Conservation (phyloP, 2,329 filamentous ascomycete genomes). For the Fusarium tuaranense region DNA sequence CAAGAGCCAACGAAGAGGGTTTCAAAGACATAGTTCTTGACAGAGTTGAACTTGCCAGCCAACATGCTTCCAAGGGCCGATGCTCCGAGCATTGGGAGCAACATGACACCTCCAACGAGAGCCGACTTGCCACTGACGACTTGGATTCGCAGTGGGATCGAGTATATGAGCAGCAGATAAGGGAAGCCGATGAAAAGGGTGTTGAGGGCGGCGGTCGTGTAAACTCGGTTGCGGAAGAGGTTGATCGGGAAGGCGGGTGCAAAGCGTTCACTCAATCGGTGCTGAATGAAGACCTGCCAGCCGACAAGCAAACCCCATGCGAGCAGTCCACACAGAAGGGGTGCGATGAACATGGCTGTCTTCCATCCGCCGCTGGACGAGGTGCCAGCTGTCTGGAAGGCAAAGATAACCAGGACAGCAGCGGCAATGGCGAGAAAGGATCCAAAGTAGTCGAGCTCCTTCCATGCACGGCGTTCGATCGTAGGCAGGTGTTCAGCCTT, state of each 20-base stretch:
- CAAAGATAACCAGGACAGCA: conserved; percentile 67
- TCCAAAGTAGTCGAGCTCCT: conserved; percentile 65
- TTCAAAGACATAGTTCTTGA: conserved; percentile 56
- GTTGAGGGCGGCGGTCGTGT: conserved; percentile 56
- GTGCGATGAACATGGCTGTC: conserved; percentile 49
- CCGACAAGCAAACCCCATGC: conserved; percentile 44
- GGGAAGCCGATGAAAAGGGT: conserved; percentile 64
- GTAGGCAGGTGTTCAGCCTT: conserved; percentile 53
- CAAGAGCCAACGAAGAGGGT: conserved; percentile 56
- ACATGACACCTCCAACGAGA: conserved; percentile 61
- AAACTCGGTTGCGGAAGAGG: conserved; percentile 61
- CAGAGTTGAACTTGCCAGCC: conserved; percentile 56
- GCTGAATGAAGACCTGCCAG: conserved; percentile 46
- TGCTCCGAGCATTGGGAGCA: conserved; percentile 65
- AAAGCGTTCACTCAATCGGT: conserved; percentile 44
- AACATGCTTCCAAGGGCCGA: conserved; percentile 59
- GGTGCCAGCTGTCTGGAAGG: conserved; percentile 65
- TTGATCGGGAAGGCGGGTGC: conserved; percentile 60
- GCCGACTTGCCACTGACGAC: conserved; percentile 61
- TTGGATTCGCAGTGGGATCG: conserved; percentile 63
- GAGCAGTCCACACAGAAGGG: conserved; percentile 45
- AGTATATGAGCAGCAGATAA: conserved; percentile 61
- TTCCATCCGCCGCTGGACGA: conserved; percentile 56
- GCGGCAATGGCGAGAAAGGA: conserved; percentile 65
- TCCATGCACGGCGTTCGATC: conserved; percentile 57